Conservation (phyloP, 176 grass and related monocot species). For the Eremochloa ophiuroides region DNA sequence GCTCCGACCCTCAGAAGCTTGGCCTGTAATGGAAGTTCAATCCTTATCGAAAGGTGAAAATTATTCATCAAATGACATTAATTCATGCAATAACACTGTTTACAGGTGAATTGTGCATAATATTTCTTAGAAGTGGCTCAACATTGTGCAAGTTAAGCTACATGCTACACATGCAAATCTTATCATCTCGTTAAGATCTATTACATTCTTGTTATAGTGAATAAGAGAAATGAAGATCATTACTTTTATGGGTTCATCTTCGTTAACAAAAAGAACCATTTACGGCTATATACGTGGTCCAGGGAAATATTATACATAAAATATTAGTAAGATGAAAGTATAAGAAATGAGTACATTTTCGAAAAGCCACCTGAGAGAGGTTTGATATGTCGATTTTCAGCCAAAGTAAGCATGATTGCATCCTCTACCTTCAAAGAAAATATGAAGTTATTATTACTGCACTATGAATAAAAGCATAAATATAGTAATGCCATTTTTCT, state of each 20-base stretch:
- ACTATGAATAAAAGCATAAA: constrained; percentile 20
- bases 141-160: constrained; percentile 7
- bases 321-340: constrained; percentile 42
- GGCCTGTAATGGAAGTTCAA: constrained; percentile 31
- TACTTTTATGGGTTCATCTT: background rate
- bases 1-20: constrained; percentile 54
- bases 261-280: background rate
- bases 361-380: constrained; percentile 71
- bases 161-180: background rate
- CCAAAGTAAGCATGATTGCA: constrained; percentile 80
- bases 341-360: constrained; percentile 64
- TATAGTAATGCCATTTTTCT: constrained; percentile 6
- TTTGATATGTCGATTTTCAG: constrained; percentile 65
- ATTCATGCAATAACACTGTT: constrained; percentile 3
- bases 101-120: background rate
- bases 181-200: background rate
- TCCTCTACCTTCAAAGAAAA: constrained; percentile 84
- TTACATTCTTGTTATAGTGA: background rate
- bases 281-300: background rate
- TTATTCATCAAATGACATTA: background rate
- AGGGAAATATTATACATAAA: constrained; percentile 25
- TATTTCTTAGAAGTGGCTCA: constrained; percentile 6
- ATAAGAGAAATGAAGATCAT: background rate
- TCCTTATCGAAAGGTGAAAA: constrained; percentile 10
- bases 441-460: constrained; percentile 9